Percentiles rank a stretch among this genome's conserved stretches.
These are phyloP conservation scores for Mycosphaerella sp. DNA, from an alignment of 2,329 filamentous ascomycete genomes.

Conservation along the genomic window DNA sequence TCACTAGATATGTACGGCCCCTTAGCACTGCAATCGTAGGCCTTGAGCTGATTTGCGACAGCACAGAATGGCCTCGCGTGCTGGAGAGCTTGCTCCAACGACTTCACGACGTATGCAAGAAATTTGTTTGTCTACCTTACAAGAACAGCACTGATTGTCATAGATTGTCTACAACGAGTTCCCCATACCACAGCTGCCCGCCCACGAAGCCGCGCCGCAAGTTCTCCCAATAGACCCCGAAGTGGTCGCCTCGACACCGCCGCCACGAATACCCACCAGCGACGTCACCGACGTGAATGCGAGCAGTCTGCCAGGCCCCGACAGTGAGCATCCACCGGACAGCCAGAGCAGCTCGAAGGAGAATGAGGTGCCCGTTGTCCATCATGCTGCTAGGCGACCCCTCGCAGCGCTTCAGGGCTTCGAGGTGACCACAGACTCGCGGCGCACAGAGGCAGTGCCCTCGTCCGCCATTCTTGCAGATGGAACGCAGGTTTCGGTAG, in stretches of 20 bases:
- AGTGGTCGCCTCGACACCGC: conserved; percentile 30
- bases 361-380: conserved; percentile 48
- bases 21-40: conserved; percentile 22
- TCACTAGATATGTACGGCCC: conserved; percentile 50
- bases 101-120: conserved; percentile 55
- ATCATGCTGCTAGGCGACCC: conserved; percentile 32
- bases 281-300: conserved; percentile 18
- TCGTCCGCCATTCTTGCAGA: conserved; percentile 6
- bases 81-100: conserved; percentile 60
- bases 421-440: conserved; percentile 28
- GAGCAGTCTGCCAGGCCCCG: conserved; percentile 22
- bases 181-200: conserved; percentile 57
- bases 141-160: neutral
- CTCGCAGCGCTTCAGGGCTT: conserved; percentile 33
- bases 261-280: conserved; percentile 34
- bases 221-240: conserved; percentile 36
- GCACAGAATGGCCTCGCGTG: conserved; percentile 63
- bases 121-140: conserved; percentile 8
- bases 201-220: conserved; percentile 46
- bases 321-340: conserved; percentile 18
- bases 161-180: conserved; percentile 74
- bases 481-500: conserved; percentile 17
- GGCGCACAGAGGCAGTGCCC: conserved; percentile 25
- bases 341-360: conserved; percentile 61
- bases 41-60: conserved; percentile 36